Evolutionary conservation across 1,139 yeast genomes (phyloP), one percentile per base, ranked within the genome.

Genomic region (Scheffersomyces lignicola): DNA sequence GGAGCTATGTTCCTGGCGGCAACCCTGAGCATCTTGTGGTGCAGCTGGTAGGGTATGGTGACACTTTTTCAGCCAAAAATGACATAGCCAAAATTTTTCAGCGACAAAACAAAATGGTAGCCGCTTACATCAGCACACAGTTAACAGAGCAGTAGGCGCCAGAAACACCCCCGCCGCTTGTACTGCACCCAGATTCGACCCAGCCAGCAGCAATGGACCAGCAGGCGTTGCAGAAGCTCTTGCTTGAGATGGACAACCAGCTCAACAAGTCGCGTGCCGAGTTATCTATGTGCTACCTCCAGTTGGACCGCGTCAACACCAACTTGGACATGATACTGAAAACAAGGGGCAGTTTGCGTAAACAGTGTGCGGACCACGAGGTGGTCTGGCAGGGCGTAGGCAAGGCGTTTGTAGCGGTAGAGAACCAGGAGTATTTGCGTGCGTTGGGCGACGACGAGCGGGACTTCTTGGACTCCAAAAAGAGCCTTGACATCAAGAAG

Each of bases 351-450:
- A 82, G 82, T 44, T 64, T 87, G 39, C 65, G 65, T 29, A 44
- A 51, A 34, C 48, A 64, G 25, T 69, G 77, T 35, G 55, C 48
- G 20, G 59, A 59, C 3, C 60, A 62, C 23, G 74, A 78, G 14
- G 54, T 57, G 2, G 90, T 89, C 4, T 89, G 95, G 94, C 80
- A 86, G 53, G 88, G 95, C 2, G 76, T 87, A 20, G 96, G 96
- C 15, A 84, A 84, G 60, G 78, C 88, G 42, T 84, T 83, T 53
- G 61, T 83, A 7, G 50, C 60, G 22, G 62, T 62, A 3, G 64
- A 72, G 16, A 68, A 67, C 3, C 49, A 57, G 8, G 58, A 65
- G 3, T 85, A 86, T 55, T 56, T 75, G 36, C 51, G 57, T 11
- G 70, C 70, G 32, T 60, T 86, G 29, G 54, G 63, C 21, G 53